A percentile compares a stretch with the other conserved stretches of the same genome.
These are phyloP conservation scores for Melanomma pulvis-pyrius DNA, from an alignment of 495 filamentous ascomycete genomes.

Conservation along the genomic window DNA sequence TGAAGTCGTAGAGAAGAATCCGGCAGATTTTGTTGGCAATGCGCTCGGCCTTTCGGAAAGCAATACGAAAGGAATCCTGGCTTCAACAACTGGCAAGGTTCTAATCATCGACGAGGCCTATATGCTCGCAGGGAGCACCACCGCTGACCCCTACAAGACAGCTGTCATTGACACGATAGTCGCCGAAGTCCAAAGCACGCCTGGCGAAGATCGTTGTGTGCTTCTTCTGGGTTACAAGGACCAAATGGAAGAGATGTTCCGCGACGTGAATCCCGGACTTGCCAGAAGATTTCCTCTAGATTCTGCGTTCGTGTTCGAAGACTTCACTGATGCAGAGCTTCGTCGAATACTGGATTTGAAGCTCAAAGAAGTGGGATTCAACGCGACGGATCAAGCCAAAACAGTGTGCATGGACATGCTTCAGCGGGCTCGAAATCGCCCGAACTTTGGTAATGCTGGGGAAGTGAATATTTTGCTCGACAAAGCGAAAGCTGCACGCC, in stretches of 20 bases:
- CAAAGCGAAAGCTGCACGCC: slow-evolving; percentile 60
- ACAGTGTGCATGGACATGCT: slow-evolving; percentile 56
- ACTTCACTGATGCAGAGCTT: slow-evolving; percentile 65
- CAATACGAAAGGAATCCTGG: slow-evolving; percentile 72
- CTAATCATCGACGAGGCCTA: slow-evolving; percentile 81
- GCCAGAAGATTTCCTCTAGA: slow-evolving; percentile 67
- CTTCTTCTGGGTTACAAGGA: slow-evolving; percentile 76
- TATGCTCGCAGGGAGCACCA: slow-evolving; percentile 49
- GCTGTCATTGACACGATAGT: slow-evolving; percentile 66
- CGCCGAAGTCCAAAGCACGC: slow-evolving; percentile 74
- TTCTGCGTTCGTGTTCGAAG: slow-evolving; percentile 69
- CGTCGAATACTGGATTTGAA: slow-evolving; percentile 61
- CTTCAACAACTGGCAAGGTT: slow-evolving; percentile 67
- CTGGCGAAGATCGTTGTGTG: slow-evolving; percentile 78
- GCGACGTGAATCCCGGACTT: slow-evolving; percentile 77
- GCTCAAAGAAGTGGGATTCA: slow-evolving; percentile 53
- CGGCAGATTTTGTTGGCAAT: slow-evolving; percentile 70
- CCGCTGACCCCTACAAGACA: slow-evolving; percentile 59
- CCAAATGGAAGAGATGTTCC: slow-evolving; percentile 78
- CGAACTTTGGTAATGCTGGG: slow-evolving; percentile 64
- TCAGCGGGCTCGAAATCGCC: slow-evolving; percentile 55
- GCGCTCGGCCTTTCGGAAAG: slow-evolving; percentile 68
- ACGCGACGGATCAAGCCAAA: slow-evolving; percentile 48
- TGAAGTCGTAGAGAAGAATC: slow-evolving; percentile 67
- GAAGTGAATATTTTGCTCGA: slow-evolving; percentile 69